These are phyloP conservation scores for Mycena vitilis DNA, from an alignment of 768 basidiomycete species.

Conservation along the genomic window DNA sequence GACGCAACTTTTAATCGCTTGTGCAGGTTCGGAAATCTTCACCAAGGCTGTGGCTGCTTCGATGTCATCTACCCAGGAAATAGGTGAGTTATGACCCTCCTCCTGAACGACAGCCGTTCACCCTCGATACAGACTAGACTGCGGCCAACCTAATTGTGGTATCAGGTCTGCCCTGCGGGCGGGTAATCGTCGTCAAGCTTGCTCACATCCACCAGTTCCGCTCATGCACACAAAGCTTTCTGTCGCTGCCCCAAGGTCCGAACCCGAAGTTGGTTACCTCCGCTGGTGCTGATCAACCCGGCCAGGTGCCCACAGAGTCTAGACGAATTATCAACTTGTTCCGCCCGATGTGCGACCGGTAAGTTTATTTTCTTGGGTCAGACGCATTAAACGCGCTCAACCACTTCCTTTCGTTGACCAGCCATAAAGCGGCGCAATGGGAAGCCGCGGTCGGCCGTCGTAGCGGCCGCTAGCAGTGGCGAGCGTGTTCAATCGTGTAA, in stretches of 20 bases:
- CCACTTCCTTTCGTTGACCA: too few relatives aligned
- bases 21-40: constrained; percentile 53
- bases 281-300: not conserved
- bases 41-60: constrained; percentile 52
- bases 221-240: constrained; percentile 24
- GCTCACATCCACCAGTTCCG: constrained; percentile 11
- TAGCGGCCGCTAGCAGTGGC: constrained; percentile 19
- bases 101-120: not conserved
- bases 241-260: constrained; percentile 35
- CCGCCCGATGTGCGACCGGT: constrained; percentile 33
- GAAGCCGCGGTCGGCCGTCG: constrained; percentile 31
- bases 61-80: constrained; percentile 34
- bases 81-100: not conserved
- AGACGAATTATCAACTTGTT: constrained; percentile 35
- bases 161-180: constrained; percentile 13
- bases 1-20: constrained; percentile 26
- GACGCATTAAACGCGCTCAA: too few relatives aligned
- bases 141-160: constrained; percentile 30
- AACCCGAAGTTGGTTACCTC: not conserved
- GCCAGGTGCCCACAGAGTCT: constrained; percentile 12
- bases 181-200: not conserved
- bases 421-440: constrained; percentile 34
- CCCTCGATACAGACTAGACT: constrained; percentile 26
- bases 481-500: not conserved
- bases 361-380: too few relatives aligned